These are phyloP conservation scores for Backusella luteola DNA, from an alignment of 192 early-diverging fungal genomes.

Conservation along the genomic window DNA sequence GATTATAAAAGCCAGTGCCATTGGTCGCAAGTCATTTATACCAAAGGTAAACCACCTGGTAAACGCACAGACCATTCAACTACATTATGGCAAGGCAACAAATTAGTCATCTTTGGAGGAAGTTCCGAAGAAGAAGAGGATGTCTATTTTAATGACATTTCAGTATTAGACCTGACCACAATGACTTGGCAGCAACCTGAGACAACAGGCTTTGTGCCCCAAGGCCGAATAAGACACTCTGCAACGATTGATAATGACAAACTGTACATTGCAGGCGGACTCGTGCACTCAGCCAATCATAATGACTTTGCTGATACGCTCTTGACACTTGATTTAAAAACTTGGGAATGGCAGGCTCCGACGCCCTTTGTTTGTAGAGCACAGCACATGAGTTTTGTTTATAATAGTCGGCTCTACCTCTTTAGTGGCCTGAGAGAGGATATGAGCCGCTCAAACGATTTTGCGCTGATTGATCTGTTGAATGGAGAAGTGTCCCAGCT, in stretches of 20 bases:
- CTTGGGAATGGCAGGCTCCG: constrained; percentile 56
- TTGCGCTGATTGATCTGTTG: constrained; percentile 56
- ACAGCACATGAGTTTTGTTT: constrained; percentile 57
- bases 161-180: constrained; percentile 57
- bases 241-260: constrained; percentile 60
- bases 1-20: constrained; percentile 34
- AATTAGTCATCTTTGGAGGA: constrained; percentile 66
- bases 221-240: constrained; percentile 55
- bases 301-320: constrained; percentile 32
- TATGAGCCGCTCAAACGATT: constrained; percentile 51
- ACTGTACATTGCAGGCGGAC: constrained; percentile 63
- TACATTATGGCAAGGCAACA: constrained; percentile 53
- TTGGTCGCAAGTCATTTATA: constrained; percentile 54
- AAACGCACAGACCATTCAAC: constrained; percentile 64
- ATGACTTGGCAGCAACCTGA: constrained; percentile 60
- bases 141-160: constrained; percentile 53
- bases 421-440: constrained; percentile 60
- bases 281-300: constrained; percentile 8
- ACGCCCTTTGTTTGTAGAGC: constrained; percentile 52
- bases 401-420: constrained; percentile 52
- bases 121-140: constrained; percentile 44
- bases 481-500: constrained; percentile 42
- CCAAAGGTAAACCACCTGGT: constrained; percentile 43
- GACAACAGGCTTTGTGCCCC: constrained; percentile 46
- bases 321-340: constrained; percentile 51